A percentile compares a stretch with the other conserved stretches of the same genome.
These are phyloP conservation scores for Periconia digitata DNA, from an alignment of 2,329 filamentous ascomycete genomes.

Conservation along the genomic window DNA sequence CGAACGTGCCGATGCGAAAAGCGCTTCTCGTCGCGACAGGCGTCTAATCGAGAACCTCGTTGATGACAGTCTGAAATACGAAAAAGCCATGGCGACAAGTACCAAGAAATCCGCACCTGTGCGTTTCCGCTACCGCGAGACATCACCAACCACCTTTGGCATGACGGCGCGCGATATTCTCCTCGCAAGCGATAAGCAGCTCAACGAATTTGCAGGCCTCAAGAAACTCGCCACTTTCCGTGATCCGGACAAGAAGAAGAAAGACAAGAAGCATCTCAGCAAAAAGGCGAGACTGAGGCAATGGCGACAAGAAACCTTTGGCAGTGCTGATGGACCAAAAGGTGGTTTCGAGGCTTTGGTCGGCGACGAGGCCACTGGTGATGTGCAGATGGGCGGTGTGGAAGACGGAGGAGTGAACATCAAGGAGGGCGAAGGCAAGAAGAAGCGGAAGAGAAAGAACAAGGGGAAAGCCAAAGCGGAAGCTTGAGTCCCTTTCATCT, in stretches of 20 bases:
- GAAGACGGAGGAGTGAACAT: conserved; percentile 9
- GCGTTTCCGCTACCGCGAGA: conserved; percentile 89
- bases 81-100: conserved; percentile 59
- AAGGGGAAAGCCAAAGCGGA: conserved; percentile 1
- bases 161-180: conserved; percentile 89
- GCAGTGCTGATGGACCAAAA: conserved; percentile 57
- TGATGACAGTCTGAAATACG: conserved; percentile 76
- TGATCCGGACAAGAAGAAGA: conserved; percentile 83
- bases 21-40: conserved; percentile 76
- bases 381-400: neutral
- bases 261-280: conserved; percentile 82
- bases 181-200: conserved; percentile 78
- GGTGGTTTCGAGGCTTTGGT: conserved; percentile 42
- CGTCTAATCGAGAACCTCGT: conserved; percentile 83
- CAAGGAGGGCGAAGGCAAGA: conserved; percentile 22
- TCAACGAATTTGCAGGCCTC: conserved; percentile 89
- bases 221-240: conserved; percentile 94
- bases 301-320: conserved; percentile 75
- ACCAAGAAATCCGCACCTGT: conserved; percentile 51
- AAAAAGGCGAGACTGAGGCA: conserved; percentile 90
- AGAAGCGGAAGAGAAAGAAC: conserved; percentile 27
- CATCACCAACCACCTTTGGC: conserved; percentile 85
- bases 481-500: too few relatives aligned
- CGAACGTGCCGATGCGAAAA: conserved; percentile 61
- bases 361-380: conserved; percentile 12